phyloP scores from a whole-genome alignment of 2,329 filamentous ascomycete genomes.

The Graphilbum sp. region DNA sequence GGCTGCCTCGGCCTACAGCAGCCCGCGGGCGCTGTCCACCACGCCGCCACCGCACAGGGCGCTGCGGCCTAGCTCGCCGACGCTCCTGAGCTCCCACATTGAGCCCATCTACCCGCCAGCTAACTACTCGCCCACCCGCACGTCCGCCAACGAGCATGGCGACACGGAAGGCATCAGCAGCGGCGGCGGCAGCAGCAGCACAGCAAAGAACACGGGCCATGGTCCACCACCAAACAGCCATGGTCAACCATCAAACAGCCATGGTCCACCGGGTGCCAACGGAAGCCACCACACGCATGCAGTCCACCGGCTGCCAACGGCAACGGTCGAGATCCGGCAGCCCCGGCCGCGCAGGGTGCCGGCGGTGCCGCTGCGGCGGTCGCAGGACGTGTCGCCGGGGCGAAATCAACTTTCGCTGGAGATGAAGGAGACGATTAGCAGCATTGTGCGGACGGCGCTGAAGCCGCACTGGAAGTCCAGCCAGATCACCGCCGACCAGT shows the following conservation, averaged over 20 bases:
- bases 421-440: slow-evolving; percentile 76
- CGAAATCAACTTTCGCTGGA: slow-evolving; percentile 53
- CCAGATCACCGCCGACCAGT: slow-evolving; percentile 73
- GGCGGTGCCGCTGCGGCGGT: slow-evolving; percentile 25
- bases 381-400: slow-evolving; percentile 51
- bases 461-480: slow-evolving; percentile 70
- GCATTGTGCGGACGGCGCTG: slow-evolving; percentile 69
- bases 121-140: slow-evolving; percentile 50
- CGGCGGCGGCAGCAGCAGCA: background rate
- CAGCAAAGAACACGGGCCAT: slow-evolving; percentile 19
- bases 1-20: slow-evolving; percentile 46
- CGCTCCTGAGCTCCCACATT: slow-evolving; percentile 51
- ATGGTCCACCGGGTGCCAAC: slow-evolving; percentile 22
- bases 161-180: slow-evolving; percentile 15
- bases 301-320: slow-evolving; percentile 14
- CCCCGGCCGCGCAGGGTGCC: slow-evolving; percentile 32
- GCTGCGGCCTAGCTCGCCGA: slow-evolving; percentile 47
- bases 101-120: slow-evolving; percentile 60
- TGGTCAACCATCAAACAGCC: too few species aligned
- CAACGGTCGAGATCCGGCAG: slow-evolving; percentile 31
- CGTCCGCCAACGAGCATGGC: slow-evolving; percentile 21
- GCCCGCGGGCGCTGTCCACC: slow-evolving; percentile 48
- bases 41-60: slow-evolving; percentile 52
- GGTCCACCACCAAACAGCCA: too few species aligned
- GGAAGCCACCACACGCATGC: too few species aligned